phyloP scores from a whole-genome alignment of 768 basidiomycete genomes.

The Lactarius akahatsu region DNA sequence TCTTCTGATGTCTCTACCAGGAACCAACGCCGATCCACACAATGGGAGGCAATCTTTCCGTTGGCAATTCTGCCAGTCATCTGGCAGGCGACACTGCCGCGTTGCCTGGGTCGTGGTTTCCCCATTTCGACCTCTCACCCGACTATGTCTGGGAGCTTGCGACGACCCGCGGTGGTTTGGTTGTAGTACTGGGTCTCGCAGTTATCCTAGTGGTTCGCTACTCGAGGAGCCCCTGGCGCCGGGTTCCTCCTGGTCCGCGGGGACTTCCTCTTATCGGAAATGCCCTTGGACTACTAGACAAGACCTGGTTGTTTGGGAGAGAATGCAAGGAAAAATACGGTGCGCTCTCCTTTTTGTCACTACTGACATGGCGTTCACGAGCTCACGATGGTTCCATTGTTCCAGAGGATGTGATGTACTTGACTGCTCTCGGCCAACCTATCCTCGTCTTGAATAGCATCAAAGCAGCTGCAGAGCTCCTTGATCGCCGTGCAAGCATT shows the following conservation, averaged over 20 bases:
- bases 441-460: not conserved
- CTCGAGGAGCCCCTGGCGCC: not conserved
- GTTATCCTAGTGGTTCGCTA: not conserved
- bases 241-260: not conserved
- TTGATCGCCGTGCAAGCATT: not conserved
- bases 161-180: too few species aligned
- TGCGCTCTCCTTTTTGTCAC: not conserved
- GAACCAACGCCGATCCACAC: too few species aligned
- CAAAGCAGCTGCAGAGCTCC: not conserved
- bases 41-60: too few species aligned
- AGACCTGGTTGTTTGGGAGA: not conserved
- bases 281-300: not conserved
- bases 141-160: too few species aligned
- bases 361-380: slow-evolving; percentile 19
- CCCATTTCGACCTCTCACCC: too few species aligned
- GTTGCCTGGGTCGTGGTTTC: too few species aligned
- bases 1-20: too few species aligned
- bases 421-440: not conserved
- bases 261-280: slow-evolving; percentile 3
- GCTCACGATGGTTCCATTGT: slow-evolving; percentile 26
- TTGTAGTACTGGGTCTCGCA: too few species aligned
- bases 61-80: too few species aligned
- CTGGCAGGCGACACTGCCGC: too few species aligned
- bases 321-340: not conserved
- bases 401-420: slow-evolving; percentile 28